A percentile compares a stretch with the other conserved stretches of the same genome.
phyloP scores from a whole-genome alignment of 257 asterid species.

The Nicotiana benthamiana region DNA sequence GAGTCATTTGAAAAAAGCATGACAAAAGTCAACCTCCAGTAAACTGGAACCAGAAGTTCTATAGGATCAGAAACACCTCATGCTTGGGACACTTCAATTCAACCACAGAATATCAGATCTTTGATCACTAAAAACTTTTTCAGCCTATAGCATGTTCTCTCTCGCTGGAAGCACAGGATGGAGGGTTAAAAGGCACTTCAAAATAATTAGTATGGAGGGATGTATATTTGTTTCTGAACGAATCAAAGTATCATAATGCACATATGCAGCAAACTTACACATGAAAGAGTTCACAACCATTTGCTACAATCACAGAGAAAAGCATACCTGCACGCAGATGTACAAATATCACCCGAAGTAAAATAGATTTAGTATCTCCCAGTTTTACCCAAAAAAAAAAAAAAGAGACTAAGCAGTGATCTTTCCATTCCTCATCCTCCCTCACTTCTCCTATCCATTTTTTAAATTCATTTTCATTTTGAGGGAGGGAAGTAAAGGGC shows the following conservation, averaged over 20 bases:
- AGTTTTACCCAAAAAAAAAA: neutral
- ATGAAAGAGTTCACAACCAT: neutral
- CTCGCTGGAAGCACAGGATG: neutral
- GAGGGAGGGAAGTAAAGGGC: neutral
- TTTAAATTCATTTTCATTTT: neutral
- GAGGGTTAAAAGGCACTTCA: neutral
- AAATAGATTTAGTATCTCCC: neutral
- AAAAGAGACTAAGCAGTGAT: neutral
- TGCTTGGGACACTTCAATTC: neutral
- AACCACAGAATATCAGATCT: neutral
- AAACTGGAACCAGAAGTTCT: neutral
- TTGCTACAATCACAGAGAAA: neutral
- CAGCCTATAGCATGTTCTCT: neutral
- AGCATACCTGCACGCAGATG: neutral
- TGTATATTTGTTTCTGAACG: neutral
- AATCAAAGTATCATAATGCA: neutral
- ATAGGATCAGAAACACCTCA: neutral
- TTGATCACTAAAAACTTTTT: neutral
- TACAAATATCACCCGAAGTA: constrained; percentile 3
- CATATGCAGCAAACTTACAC: neutral
- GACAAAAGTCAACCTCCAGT: neutral
- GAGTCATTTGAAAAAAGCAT: neutral
- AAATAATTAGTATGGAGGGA: neutral
- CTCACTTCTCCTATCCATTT: neutral
- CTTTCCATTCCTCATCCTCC: neutral